Conservation (phyloP, 257 asterid species). For the Thymus quinquecostatus region DNA sequence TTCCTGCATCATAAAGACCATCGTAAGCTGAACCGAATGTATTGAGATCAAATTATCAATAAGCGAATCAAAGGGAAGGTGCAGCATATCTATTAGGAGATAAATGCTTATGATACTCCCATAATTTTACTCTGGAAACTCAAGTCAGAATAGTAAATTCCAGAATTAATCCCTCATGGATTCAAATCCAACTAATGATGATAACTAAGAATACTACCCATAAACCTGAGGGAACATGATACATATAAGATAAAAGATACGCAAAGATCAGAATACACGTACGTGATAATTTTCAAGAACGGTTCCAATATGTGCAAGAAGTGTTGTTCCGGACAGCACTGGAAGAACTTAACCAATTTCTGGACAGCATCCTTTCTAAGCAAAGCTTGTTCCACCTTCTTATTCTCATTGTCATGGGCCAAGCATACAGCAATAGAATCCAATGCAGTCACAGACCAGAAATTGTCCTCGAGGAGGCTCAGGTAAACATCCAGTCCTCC, state of each 20-base stretch:
- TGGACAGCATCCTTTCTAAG: conserved; percentile 87
- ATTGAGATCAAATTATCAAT: conserved; percentile 6
- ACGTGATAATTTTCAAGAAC: conserved; percentile 96
- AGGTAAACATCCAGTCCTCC: conserved; percentile 96
- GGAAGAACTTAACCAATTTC: conserved; percentile 90
- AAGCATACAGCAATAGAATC: conserved; percentile 98
- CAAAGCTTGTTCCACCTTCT: conserved; percentile 93
- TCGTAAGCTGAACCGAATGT: conserved; percentile 23
- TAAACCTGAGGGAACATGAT: conserved; percentile 9
- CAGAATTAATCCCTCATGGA: conserved; percentile 4
- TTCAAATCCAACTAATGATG: not conserved
- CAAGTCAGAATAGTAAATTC: not conserved
- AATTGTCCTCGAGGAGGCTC: conserved; percentile 90
- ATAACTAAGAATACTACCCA: conserved; percentile 8
- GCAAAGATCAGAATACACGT: conserved; percentile 39
- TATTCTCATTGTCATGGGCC: conserved; percentile 94
- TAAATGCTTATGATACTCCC: conserved; percentile 2
- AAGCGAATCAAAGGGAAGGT: conserved; percentile 17
- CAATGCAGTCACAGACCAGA: conserved; percentile 96
- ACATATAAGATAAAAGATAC: not conserved
- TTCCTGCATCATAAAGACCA: conserved; percentile 63
- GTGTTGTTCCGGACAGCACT: conserved; percentile 89
- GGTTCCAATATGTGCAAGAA: conserved; percentile 97
- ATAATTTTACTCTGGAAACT: conserved; percentile 10
- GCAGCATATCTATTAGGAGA: not conserved